Evolutionary conservation across 192 early-diverging fungal genomes (phyloP), one percentile per base, ranked within the genome.

Genomic region (Thamnidium elegans): DNA sequence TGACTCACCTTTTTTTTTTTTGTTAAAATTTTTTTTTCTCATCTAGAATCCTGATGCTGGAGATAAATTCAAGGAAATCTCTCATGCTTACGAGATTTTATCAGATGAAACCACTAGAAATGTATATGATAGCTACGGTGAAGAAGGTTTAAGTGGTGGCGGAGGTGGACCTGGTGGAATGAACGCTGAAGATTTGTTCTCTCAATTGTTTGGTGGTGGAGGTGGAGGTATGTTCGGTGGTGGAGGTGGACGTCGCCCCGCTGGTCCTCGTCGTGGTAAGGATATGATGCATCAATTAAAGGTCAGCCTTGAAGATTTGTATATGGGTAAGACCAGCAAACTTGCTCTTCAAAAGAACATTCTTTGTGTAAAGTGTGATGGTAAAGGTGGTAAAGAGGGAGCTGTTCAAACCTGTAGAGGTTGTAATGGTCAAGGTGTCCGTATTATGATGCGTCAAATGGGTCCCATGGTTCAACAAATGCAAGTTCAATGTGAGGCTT

Each of bases 391-490:
- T 50, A 97, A 97, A 79, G 94, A 94, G 60, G 96, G 90, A 13
- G 89, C 94, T 15, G 92, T 92, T 56, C 87, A 87, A 79, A 78
- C 82, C 26, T 99, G 98, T 78, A 51, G 56, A 30, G 83, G 78
- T 21, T 99, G 98, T 83, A 69, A 87, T 45, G 98, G 98, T 42
- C 87, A 89, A 54, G 98, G 98, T 81, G 79, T 96, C 63, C 91
- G 90, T 78, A 81, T 96, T 26, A 86, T 90, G 60, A 82, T 96
- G 66, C 83, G 96, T 51, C 95, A 98, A 76, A 90, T 99, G 81
- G 98, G 98, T 26, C 98, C 98, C n/a, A 98, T 99, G 96, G 90
- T 99, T 55, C 98, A 99, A 84, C 98, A 98, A 81, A 93, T 98
- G 79, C 98, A 99, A 78, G 93, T 96, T 77, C 87, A 92, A 36